Conservation (phyloP, 2,329 filamentous ascomycete genomes). For the Colletotrichum navitas region DNA sequence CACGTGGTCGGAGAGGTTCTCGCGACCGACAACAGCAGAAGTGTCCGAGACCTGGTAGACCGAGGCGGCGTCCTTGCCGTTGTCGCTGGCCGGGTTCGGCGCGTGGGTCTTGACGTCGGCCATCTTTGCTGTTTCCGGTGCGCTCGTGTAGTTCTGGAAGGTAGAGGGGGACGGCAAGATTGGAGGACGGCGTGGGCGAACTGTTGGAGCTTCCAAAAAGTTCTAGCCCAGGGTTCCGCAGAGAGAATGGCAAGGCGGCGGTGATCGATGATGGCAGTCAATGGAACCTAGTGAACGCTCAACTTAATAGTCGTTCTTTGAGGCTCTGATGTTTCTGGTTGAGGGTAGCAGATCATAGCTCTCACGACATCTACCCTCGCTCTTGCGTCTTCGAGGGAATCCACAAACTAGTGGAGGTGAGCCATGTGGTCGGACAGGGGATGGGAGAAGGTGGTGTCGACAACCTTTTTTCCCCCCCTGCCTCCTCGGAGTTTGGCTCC, state of each 20-base stretch:
- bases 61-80: conserved; percentile 44
- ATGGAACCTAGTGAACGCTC: conserved; percentile 17
- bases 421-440: conserved; percentile 38
- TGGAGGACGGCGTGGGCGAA: conserved; percentile 12
- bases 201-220: conserved; percentile 9
- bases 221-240: background rate
- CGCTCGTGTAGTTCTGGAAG: background rate
- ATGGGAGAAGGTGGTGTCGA: conserved; percentile 36
- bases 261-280: conserved; percentile 9
- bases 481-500: conserved; percentile 1
- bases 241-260: conserved; percentile 17
- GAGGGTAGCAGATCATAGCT: conserved; percentile 38
- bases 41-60: conserved; percentile 45
- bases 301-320: conserved; percentile 37
- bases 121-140: conserved; percentile 44
- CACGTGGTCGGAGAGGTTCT: conserved; percentile 52
- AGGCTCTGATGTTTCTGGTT: conserved; percentile 30
- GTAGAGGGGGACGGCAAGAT: background rate
- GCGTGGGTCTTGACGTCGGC: conserved; percentile 48
- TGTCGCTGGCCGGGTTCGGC: conserved; percentile 38
- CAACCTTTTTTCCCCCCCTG: background rate
- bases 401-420: conserved; percentile 42
- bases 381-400: conserved; percentile 40
- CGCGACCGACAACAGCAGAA: conserved; percentile 52
- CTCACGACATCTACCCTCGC: conserved; percentile 40